Conservation (phyloP, 345 rosid species). For the Hibiscus syriacus region DNA sequence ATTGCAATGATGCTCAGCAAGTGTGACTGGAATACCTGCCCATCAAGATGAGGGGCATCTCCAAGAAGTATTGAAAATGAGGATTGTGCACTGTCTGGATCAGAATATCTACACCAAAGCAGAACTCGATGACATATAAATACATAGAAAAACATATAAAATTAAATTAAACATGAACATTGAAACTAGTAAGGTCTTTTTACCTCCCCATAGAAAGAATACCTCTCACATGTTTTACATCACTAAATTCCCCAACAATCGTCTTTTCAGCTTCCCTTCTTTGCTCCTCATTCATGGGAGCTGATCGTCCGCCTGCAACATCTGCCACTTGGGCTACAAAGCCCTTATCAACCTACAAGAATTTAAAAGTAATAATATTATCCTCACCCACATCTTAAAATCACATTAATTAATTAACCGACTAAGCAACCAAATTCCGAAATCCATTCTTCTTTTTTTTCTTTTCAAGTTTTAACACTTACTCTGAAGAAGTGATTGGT, state of each 20-base stretch:
- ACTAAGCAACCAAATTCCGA: not conserved
- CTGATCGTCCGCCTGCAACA: constrained; percentile 66
- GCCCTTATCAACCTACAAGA: constrained; percentile 75
- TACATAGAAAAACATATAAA: not conserved
- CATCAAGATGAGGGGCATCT: constrained; percentile 92
- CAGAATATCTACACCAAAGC: constrained; percentile 41
- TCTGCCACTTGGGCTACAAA: constrained; percentile 99
- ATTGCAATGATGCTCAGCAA: constrained; percentile 7
- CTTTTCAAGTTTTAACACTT: not conserved
- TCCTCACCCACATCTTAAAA: not conserved
- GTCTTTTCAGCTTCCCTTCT: constrained; percentile 60
- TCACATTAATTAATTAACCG: not conserved
- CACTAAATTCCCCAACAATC: constrained; percentile 82
- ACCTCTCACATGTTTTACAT: constrained; percentile 88
- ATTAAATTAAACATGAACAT: not conserved
- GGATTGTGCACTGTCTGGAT: constrained; percentile 86
- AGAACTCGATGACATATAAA: not conserved
- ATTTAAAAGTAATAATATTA: not conserved
- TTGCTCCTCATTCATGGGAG: constrained; percentile 86
- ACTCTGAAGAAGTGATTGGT: constrained; percentile 97
- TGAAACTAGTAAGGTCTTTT: not conserved
- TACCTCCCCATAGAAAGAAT: constrained; percentile 8
- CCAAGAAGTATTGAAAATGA: constrained; percentile 98
- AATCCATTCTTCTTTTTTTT: not conserved
- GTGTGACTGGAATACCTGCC: constrained; percentile 40